A percentile compares a stretch with the other conserved stretches of the same genome.
Evolutionary conservation across 306 rosid genomes (phyloP).

Genomic region (Cucurbita maxima): DNA sequence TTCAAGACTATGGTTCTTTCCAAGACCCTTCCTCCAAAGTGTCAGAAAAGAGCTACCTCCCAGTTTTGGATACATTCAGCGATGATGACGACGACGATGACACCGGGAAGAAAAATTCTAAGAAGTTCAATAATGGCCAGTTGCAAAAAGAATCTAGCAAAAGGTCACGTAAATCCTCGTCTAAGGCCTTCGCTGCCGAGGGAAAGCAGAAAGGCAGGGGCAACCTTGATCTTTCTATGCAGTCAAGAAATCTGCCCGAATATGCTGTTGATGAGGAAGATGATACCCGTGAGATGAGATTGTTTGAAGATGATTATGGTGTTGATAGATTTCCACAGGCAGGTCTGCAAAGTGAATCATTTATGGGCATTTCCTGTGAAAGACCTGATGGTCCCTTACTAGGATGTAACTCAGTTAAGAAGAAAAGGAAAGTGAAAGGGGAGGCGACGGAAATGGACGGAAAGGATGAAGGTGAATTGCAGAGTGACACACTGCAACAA

Average conservation of each 20-base stretch:
- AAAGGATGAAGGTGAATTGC: slow-evolving; percentile 36
- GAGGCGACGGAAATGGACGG: slow-evolving; percentile 20
- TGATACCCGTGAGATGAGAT: slow-evolving; percentile 30
- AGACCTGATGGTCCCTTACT: slow-evolving; percentile 52
- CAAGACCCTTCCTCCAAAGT: slow-evolving; percentile 26
- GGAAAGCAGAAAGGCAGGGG: slow-evolving; percentile 46
- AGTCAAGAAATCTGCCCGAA: slow-evolving; percentile 27
- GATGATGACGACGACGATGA: slow-evolving; percentile 21
- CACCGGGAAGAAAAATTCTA: slow-evolving; percentile 23
- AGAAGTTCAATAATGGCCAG: slow-evolving; percentile 36
- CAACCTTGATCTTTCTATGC: slow-evolving; percentile 27
- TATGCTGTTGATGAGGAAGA: slow-evolving; percentile 41
- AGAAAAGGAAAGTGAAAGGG: slow-evolving; percentile 61
- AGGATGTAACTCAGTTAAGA: slow-evolving; percentile 44
- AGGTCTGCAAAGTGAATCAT: slow-evolving; percentile 32
- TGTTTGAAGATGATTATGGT: slow-evolving; percentile 32
- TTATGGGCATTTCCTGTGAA: slow-evolving; percentile 26
- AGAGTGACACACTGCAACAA: slow-evolving; percentile 19
- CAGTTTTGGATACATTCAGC: slow-evolving; percentile 26
- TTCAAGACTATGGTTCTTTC: slow-evolving; percentile 24
- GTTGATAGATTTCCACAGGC: slow-evolving; percentile 35
- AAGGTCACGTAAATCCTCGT: slow-evolving; percentile 25
- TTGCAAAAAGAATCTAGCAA: slow-evolving; percentile 33
- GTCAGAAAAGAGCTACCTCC: slow-evolving; percentile 36
- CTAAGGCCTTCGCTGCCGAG: slow-evolving; percentile 23